Conservation (phyloP, 1,139 yeast genomes). For the Tardiomyces digboiensis region DNA sequence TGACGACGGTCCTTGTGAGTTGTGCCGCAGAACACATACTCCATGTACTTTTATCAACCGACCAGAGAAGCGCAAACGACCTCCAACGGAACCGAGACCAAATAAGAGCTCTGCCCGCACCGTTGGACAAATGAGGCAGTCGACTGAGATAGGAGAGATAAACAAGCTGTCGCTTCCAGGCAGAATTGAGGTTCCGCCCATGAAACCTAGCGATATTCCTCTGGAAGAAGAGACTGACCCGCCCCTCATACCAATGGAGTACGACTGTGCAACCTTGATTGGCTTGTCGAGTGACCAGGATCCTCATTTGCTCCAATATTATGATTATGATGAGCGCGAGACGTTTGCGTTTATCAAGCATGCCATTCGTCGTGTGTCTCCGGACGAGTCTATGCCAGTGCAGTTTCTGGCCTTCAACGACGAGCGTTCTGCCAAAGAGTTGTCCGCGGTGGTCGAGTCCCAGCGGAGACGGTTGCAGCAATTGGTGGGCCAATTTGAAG, state of each 20-base stretch:
- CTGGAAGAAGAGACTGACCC: constrained; percentile 12
- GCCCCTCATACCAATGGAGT: constrained; percentile 18
- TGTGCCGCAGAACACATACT: constrained; percentile 14
- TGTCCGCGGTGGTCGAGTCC: constrained; percentile 11
- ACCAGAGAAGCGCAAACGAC: constrained; percentile 12
- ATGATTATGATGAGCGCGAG: constrained; percentile 17
- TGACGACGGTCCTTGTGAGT: constrained; percentile 15
- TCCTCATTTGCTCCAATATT: constrained; percentile 24
- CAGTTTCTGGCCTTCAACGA: constrained; percentile 21
- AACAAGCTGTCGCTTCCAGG: constrained; percentile 3
- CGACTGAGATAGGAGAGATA: background rate
- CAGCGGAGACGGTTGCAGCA: constrained; percentile 16
- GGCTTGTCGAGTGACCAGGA: constrained; percentile 29
- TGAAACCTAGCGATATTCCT: constrained; percentile 12
- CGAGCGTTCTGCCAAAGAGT: constrained; percentile 6
- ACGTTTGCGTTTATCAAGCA: constrained; percentile 22
- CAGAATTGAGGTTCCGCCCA: constrained; percentile 14
- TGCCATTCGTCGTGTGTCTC: constrained; percentile 21
- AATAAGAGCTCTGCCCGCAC: background rate
- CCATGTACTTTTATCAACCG: constrained; percentile 17
- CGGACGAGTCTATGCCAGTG: constrained; percentile 17
- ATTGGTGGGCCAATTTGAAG: constrained; percentile 19
- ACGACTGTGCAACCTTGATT: constrained; percentile 18
- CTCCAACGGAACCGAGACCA: background rate
- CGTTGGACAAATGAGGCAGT: background rate